Conservation (phyloP, 345 rosid genomes). For the Eucalyptus sp. region DNA sequence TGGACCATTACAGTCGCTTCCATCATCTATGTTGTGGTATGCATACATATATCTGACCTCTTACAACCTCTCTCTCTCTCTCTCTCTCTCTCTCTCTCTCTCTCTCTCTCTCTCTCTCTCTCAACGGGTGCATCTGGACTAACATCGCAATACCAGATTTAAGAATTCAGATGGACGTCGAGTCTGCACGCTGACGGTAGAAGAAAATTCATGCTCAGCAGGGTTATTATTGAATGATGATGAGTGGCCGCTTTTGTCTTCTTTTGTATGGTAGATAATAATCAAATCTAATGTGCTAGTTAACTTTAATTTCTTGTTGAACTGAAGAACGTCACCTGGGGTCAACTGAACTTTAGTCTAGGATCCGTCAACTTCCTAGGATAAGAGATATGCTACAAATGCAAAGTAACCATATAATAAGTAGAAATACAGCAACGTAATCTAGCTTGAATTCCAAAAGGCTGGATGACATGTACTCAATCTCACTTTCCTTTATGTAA, state of each 20-base stretch:
- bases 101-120: background rate
- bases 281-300: background rate
- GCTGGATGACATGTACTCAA: background rate
- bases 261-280: background rate
- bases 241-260: background rate
- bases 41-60: background rate
- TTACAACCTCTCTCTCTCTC: background rate
- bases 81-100: background rate
- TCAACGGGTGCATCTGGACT: background rate
- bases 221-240: background rate
- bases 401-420: background rate
- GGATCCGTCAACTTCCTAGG: background rate
- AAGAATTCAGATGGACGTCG: background rate
- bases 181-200: background rate
- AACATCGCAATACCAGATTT: background rate
- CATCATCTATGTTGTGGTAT: slow-evolving; percentile 60
- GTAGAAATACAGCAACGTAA: background rate
- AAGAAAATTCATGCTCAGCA: background rate
- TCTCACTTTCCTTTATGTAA: background rate
- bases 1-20: slow-evolving; percentile 75
- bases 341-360: background rate
- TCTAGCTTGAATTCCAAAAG: background rate
- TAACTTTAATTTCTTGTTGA: background rate
- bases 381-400: background rate
- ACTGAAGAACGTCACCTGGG: background rate